Base-by-base conservation (phyloP, 805 yeast genomes). In the Yarrowia deformans region DNA sequence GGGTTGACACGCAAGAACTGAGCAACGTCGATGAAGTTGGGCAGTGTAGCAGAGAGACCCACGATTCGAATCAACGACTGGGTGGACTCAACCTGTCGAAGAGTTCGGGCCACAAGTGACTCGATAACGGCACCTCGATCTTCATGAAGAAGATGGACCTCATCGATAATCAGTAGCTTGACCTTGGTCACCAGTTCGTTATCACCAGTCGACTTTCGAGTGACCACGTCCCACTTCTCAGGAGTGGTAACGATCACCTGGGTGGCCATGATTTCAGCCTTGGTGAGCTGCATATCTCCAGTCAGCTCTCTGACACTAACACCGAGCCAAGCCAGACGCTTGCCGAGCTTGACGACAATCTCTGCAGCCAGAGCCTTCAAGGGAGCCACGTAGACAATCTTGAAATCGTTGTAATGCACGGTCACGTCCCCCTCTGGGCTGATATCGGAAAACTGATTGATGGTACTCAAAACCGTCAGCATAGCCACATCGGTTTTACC, bases 41-140 rank as follows among this genome's bases (percentile, higher is more conserved):
- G 98, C 67, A 93, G 82, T 0, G 98, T 93, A 1, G 98, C 98
- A 16, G 97, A 92, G 54, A 93, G 81, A 72, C 98, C 98, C 35
- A 93, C 87, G n/a, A 94, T 92, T 73, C 98, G 82, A 72, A 94
- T 93, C 93, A 93, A 89, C 64, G 91, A 88, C 77, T 95, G 99
- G 0, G 97, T 86, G 70, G 96, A 87, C 77, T 95, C 99, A 5
- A 95, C 98, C 75, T 93, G 98, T 70, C 99, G 82, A 70, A 93
- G 83, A 0, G 99, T 95, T 79, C 98, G 86, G 0, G 98, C 97
- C 3, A 93, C 97, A 67, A 93, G 81, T 0, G 98, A 93, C 78
- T 95, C 99, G 71, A 95, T 91, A 8, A 95, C 99, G 9, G 98
- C 91, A 74, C 99, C 99, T 81, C 99, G 87, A 69, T 95, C 99